Evolutionary conservation across 495 filamentous ascomycete genomes (phyloP).

Genomic region (Aeminium ludgeri): DNA sequence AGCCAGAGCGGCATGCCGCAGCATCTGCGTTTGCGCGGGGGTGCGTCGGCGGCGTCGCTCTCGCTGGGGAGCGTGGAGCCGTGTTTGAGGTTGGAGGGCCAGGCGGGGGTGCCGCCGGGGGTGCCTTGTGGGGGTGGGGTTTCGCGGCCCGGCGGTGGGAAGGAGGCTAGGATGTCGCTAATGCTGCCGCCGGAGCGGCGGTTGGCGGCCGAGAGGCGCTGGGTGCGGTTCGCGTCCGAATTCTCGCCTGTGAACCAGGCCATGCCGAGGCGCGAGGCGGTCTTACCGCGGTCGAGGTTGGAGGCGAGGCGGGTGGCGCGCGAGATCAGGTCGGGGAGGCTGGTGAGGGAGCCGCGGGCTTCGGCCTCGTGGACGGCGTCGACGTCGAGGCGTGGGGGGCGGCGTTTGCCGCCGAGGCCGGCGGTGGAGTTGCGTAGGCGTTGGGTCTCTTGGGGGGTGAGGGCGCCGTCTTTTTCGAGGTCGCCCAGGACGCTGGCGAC

Average conservation of each 20-base stretch:
- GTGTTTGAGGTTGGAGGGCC: constrained; percentile 4
- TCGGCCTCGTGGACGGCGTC: constrained; percentile 64
- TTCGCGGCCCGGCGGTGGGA: constrained; percentile 80
- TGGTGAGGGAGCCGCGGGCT: constrained; percentile 72
- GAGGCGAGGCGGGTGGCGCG: constrained; percentile 75
- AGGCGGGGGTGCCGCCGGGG: too few species aligned
- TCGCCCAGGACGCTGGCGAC: constrained; percentile 18
- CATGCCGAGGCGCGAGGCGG: constrained; percentile 50
- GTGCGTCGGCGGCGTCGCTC: constrained; percentile 9
- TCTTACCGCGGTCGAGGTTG: constrained; percentile 73
- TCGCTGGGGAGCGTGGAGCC: constrained; percentile 7
- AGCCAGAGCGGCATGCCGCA: constrained; percentile 76
- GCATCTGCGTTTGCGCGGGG: constrained; percentile 26
- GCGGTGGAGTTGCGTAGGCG: constrained; percentile 7
- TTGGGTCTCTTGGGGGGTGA: constrained; percentile 16
- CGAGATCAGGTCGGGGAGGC: constrained; percentile 75
- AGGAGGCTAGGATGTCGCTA: constrained; percentile 81
- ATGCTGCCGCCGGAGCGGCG: constrained; percentile 39
- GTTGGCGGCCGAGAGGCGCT: constrained; percentile 1
- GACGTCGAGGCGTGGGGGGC: constrained; percentile 63
- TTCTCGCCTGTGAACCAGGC: constrained; percentile 27
- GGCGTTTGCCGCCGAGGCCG: constrained; percentile 31
- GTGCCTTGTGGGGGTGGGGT: too few species aligned
- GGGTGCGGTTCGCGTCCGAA: too few species aligned
- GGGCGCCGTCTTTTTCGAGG: constrained; percentile 24